Conservation (phyloP, 2,329 filamentous ascomycete species). For the Aspergillus sp. region DNA sequence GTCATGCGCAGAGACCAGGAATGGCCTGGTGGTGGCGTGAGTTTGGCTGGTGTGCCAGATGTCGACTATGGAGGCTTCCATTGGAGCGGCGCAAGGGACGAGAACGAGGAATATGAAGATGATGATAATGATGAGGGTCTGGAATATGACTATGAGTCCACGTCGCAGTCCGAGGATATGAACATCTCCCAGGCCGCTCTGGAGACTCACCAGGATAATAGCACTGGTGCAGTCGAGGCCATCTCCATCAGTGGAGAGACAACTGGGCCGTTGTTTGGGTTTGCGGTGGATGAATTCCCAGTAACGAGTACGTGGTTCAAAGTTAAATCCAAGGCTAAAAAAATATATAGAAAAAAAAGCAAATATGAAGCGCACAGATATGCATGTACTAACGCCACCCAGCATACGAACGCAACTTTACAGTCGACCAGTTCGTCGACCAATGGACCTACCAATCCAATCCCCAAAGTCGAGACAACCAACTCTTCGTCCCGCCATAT, state of each 20-base stretch:
- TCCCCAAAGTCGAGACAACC: slow-evolving; percentile 12
- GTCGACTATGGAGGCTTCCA: too few relatives aligned
- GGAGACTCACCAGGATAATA: too few relatives aligned
- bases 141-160: slow-evolving; percentile 11
- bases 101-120: not conserved
- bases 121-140: not conserved
- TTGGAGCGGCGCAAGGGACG: too few relatives aligned
- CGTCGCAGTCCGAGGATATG: slow-evolving; percentile 4
- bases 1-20: not conserved
- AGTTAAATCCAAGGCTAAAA: too few relatives aligned
- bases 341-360: not conserved
- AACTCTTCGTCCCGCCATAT: slow-evolving; percentile 17
- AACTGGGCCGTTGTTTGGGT: not conserved
- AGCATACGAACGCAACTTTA: slow-evolving; percentile 36
- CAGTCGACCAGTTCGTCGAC: slow-evolving; percentile 36
- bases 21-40: not conserved
- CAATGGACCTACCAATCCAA: slow-evolving; percentile 31
- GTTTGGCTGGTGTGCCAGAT: too few relatives aligned
- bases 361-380: not conserved
- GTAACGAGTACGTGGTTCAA: too few relatives aligned
- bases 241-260: too few relatives aligned
- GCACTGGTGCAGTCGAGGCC: too few relatives aligned
- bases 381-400: not conserved
- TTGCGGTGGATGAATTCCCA: not conserved
- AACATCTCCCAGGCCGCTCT: not conserved